These are phyloP conservation scores for Geotrichum fermentans DNA, from an alignment of 1,139 yeast species.

Conservation along the genomic window DNA sequence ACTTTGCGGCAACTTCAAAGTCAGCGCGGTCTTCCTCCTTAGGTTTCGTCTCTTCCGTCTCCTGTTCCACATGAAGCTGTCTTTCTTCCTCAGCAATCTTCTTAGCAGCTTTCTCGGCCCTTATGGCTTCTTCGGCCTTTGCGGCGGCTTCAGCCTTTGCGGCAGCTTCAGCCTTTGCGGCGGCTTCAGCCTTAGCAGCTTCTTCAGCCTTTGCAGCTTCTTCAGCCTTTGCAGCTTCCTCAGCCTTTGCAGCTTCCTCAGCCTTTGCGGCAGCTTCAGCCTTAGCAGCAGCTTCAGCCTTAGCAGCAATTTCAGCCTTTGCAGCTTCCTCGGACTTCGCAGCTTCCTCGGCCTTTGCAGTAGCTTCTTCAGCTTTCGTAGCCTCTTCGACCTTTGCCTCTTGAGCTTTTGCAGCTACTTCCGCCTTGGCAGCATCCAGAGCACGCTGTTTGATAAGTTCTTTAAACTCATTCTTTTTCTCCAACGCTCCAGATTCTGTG, in stretches of 20 bases:
- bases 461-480: constrained; percentile 25
- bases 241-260: constrained; percentile 9
- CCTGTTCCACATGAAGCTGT: neutral
- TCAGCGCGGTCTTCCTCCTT: constrained; percentile 18
- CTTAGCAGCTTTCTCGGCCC: too few relatives aligned
- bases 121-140: constrained; percentile 15
- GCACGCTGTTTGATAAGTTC: constrained; percentile 27
- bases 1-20: constrained; percentile 16
- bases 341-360: constrained; percentile 10
- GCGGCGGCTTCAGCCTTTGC: too few relatives aligned
- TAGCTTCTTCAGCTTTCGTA: constrained; percentile 21
- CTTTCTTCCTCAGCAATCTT: neutral
- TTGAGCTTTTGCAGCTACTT: constrained; percentile 24
- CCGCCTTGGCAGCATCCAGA: constrained; percentile 24
- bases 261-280: constrained; percentile 20
- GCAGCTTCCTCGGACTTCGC: too few relatives aligned
- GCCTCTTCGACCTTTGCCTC: constrained; percentile 21
- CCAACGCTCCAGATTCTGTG: constrained; percentile 21
- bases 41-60: neutral
- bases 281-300: too few relatives aligned
- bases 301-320: too few relatives aligned
- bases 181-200: constrained; percentile 12
- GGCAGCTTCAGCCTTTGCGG: too few relatives aligned
- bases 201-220: constrained; percentile 14
- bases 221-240: constrained; percentile 12